Base-by-base conservation (phyloP, 345 rosid species). In the Dimocarpus longan region DNA sequence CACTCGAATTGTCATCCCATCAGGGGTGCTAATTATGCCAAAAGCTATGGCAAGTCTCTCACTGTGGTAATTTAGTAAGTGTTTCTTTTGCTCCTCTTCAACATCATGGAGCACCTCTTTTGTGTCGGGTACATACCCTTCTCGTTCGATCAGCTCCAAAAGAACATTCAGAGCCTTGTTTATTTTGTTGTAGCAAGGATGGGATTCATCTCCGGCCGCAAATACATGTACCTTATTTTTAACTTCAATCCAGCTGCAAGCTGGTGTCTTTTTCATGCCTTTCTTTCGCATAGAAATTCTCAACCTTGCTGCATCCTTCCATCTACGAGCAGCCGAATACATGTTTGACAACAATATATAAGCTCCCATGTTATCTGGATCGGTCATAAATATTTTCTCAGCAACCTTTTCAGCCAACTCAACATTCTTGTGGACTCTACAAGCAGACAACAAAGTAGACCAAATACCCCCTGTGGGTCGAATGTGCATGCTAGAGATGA, bases 191-290 rank as follows among this genome's bases (percentile, higher is more conserved):
- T 82, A 82, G 48, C 44, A 57, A 10, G 91, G 89, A 84, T 93
- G 95, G 15, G 98, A 93, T 78, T 80, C 88, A 78, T 93, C 95
- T 67, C 97, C 97, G 7, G 98, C 80, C 8, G 87, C 79, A 71
- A 95, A 95, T 64, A 89, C 86, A 78, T 93, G 95, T n/a, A 85
- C 82, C 78, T 81, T 86, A 85, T 71, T 84, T 73, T 86, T 93
- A 18, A 93, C 83, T 82, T 93, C 95, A 42, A 93, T 89, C 98
- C 98, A 93, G 80, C 98, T 92, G 84, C 93, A 92, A 75, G 94
- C 98, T 50, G 93, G 93, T 78, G 62, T 87, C 83, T 95, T 93
- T 82, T 76, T 82, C 79, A 95, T 54, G 68, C 97, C 95, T 78
- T 77, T 90, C 11, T 80, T 81, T 84, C 70, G 87, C 90, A 93